A percentile compares a stretch with the other conserved stretches of the same genome.
phyloP scores from a whole-genome alignment of 2,329 filamentous ascomycete species.

The Penicillium frequentans region DNA sequence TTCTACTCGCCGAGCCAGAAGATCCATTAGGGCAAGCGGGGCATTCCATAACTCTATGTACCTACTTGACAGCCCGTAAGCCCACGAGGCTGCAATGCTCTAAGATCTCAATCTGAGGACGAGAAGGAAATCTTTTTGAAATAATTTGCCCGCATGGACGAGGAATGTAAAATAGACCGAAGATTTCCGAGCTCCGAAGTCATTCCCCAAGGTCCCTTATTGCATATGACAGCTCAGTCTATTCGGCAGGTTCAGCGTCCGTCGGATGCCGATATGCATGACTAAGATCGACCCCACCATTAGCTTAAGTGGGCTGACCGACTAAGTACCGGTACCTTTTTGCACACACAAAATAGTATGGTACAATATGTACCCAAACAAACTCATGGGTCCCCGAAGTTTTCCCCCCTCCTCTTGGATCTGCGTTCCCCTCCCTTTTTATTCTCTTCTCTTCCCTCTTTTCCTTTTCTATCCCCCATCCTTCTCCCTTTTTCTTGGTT shows the following conservation, averaged over 20 bases:
- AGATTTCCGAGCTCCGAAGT: neutral
- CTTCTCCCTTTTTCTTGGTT: slow-evolving; percentile 15
- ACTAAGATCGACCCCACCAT: slow-evolving; percentile 16
- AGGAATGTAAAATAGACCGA: neutral
- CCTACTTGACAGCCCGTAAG: neutral
- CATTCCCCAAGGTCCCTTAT: neutral
- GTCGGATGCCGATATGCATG: slow-evolving; percentile 11
- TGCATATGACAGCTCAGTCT: neutral
- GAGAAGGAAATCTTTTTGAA: too few relatives aligned
- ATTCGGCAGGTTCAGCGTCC: slow-evolving; percentile 1
- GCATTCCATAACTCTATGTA: neutral
- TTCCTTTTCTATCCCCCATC: slow-evolving; percentile 12
- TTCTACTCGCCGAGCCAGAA: neutral
- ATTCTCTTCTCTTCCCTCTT: slow-evolving; percentile 8
- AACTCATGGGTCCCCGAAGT: slow-evolving; percentile 8
- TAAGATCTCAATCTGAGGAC: too few relatives aligned
- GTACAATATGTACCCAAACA: slow-evolving; percentile 1
- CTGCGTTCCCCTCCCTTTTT: slow-evolving; percentile 14
- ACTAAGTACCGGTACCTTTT: slow-evolving; percentile 11
- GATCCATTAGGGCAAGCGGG: neutral
- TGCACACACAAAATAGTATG: neutral
- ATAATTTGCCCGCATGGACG: neutral
- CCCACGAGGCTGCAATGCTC: too few relatives aligned
- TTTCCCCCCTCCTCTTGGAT: slow-evolving; percentile 17
- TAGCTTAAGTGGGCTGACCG: slow-evolving; percentile 3